A percentile compares a stretch with the other conserved stretches of the same genome.
Conservation (phyloP, 2,329 filamentous ascomycete genomes). For the Aspergillus sp. region DNA sequence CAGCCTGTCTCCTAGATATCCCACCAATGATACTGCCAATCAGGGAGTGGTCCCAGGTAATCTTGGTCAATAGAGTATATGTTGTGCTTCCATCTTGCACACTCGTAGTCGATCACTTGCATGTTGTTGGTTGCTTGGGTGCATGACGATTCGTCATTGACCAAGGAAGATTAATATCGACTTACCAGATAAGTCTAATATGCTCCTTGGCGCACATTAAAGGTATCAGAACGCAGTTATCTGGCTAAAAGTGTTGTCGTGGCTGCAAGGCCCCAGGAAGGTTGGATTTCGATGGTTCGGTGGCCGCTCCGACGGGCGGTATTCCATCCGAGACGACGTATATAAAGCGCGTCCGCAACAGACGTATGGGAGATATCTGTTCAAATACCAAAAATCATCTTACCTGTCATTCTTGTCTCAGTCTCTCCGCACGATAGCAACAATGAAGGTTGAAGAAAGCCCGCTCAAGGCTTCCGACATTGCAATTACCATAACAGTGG, state of each 20-base stretch:
- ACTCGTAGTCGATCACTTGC: neutral
- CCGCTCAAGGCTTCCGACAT: slow-evolving; percentile 15
- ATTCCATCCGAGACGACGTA: neutral
- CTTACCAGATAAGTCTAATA: neutral
- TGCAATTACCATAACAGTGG: slow-evolving; percentile 32
- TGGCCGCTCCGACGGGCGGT: neutral
- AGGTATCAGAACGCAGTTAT: neutral
- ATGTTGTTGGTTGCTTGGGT: neutral
- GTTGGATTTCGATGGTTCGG: neutral
- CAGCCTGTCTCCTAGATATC: neutral
- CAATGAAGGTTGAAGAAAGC: slow-evolving; percentile 15
- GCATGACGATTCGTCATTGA: neutral
- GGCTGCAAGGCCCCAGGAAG: neutral
- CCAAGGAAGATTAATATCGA: neutral
- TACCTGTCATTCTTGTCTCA: neutral
- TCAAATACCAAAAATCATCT: neutral
- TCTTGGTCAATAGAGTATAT: neutral
- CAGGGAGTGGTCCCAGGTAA: neutral
- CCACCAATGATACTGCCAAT: neutral
- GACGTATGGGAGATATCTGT: neutral
- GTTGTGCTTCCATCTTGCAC: neutral
- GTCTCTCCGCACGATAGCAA: neutral
- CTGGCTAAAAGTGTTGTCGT: neutral
- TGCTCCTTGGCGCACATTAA: neutral
- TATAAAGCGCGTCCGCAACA: slow-evolving; percentile 1